These are phyloP conservation scores for Penicillium sp. DNA, from an alignment of 2,329 filamentous ascomycete genomes.

Conservation along the genomic window DNA sequence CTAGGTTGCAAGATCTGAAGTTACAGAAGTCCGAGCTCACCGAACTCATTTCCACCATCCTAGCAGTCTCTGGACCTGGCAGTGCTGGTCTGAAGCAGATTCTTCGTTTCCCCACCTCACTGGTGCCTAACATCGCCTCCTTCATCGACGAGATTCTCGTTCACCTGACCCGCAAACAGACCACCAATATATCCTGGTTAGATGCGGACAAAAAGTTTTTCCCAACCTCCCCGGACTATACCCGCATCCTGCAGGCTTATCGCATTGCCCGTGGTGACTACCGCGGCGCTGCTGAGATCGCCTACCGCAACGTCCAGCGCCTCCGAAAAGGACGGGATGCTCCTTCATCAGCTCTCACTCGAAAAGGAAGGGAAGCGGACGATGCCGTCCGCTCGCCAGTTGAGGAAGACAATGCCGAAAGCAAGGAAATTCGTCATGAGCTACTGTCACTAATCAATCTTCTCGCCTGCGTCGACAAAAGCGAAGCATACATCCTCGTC, in stretches of 20 bases:
- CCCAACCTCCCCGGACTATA: conserved; percentile 63
- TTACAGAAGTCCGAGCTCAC: conserved; percentile 71
- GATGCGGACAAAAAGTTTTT: conserved; percentile 38
- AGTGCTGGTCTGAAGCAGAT: conserved; percentile 56
- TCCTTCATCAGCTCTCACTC: conserved; percentile 35
- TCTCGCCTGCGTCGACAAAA: conserved; percentile 76
- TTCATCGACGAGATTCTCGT: conserved; percentile 76
- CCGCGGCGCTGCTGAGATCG: conserved; percentile 67
- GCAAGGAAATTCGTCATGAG: conserved; percentile 60
- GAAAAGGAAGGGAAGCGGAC: conserved; percentile 39
- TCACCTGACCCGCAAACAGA: conserved; percentile 66
- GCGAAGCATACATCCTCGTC: conserved; percentile 72
- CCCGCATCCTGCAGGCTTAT: conserved; percentile 89
- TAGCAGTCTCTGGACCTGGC: conserved; percentile 42
- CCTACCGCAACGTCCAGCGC: conserved; percentile 57
- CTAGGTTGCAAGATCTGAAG: conserved; percentile 68
- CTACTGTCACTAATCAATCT: conserved; percentile 93
- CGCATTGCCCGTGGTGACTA: conserved; percentile 81
- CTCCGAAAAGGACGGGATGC: conserved; percentile 43
- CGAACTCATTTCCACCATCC: conserved; percentile 57
- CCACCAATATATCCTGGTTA: conserved; percentile 55
- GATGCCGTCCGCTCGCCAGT: conserved; percentile 27
- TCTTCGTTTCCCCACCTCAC: conserved; percentile 68
- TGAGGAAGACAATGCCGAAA: conserved; percentile 48
- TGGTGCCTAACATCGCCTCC: conserved; percentile 65